Percentiles rank a stretch among this genome's conserved stretches.
phyloP scores from a whole-genome alignment of 768 basidiomycete genomes.

The Boletus reticulatus region DNA sequence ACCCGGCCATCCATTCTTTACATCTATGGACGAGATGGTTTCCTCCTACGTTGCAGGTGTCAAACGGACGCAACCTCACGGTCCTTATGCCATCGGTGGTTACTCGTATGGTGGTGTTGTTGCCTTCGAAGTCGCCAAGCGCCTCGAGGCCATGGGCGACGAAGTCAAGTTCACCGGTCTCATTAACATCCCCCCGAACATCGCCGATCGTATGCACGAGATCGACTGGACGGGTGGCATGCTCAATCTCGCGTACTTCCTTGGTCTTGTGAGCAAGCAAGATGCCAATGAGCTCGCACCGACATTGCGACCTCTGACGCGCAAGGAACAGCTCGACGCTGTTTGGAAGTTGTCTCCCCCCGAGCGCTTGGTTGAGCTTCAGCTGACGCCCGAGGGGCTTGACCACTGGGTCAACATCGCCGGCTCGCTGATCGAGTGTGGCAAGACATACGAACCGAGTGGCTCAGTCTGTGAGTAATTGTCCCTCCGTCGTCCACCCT shows the following conservation, averaged over 20 bases:
- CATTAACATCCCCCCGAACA: conserved; percentile 42
- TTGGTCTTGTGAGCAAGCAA: conserved; percentile 34
- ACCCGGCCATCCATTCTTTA: conserved; percentile 34
- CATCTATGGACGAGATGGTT: conserved; percentile 40
- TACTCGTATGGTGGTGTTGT: conserved; percentile 46
- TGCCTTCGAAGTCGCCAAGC: conserved; percentile 42
- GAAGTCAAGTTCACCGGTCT: conserved; percentile 40
- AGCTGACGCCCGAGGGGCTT: conserved; percentile 24
- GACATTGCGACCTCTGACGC: conserved; percentile 16
- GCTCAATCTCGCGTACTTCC: conserved; percentile 42
- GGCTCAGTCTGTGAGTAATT: conserved; percentile 27
- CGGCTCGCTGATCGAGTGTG: conserved; percentile 31
- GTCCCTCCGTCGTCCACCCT: not conserved
- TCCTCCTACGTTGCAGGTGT: conserved; percentile 35
- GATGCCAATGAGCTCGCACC: conserved; percentile 22
- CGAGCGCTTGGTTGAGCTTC: conserved; percentile 27
- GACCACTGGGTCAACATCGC: conserved; percentile 32
- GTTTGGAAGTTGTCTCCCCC: conserved; percentile 30
- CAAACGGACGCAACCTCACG: conserved; percentile 32
- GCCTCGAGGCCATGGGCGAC: conserved; percentile 34
- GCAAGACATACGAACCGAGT: conserved; percentile 25
- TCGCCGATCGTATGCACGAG: conserved; percentile 41
- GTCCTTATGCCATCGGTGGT: conserved; percentile 42
- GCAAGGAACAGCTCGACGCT: conserved; percentile 22
- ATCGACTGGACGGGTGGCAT: conserved; percentile 40